Evolutionary conservation across 1,284 basidiomycete species (phyloP).

Genomic region (Rhodofomes roseus): DNA sequence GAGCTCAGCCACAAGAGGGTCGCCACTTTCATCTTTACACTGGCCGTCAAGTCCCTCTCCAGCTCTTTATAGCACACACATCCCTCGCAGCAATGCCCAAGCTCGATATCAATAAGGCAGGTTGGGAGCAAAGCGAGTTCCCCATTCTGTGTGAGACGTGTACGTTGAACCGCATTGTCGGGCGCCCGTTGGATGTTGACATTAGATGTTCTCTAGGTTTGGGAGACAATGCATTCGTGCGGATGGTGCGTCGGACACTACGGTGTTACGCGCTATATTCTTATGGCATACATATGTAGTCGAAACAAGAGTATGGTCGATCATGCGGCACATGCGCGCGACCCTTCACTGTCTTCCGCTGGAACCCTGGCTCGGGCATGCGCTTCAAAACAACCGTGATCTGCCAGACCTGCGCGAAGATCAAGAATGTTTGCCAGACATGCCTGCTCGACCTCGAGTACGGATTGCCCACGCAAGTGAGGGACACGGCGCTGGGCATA

Average conservation of each 20-base stretch:
- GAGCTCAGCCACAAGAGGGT: neutral
- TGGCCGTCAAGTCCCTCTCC: neutral
- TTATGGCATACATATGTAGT: conserved; percentile 41
- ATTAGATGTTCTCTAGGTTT: conserved; percentile 51
- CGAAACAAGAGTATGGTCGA: conserved; percentile 93
- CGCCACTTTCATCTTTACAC: neutral
- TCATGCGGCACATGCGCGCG: conserved; percentile 96
- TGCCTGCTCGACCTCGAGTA: conserved; percentile 96
- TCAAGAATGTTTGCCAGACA: conserved; percentile 99
- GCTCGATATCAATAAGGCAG: conserved; percentile 86
- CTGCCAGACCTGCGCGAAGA: conserved; percentile 98
- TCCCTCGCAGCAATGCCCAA: conserved; percentile 42
- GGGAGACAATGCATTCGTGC: conserved; percentile 84
- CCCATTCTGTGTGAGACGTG: conserved; percentile 91
- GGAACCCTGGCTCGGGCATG: conserved; percentile 93
- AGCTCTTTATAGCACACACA: neutral
- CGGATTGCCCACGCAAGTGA: conserved; percentile 93
- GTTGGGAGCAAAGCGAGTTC: conserved; percentile 89
- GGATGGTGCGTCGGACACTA: conserved; percentile 63
- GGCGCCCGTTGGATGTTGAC: conserved; percentile 9
- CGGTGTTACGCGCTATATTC: neutral
- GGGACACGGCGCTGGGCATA: conserved; percentile 90
- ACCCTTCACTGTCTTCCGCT: conserved; percentile 96
- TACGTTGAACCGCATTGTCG: conserved; percentile 33
- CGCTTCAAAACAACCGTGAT: conserved; percentile 98